Percentiles rank a stretch among this genome's conserved stretches.
Conservation (phyloP, 2,329 filamentous ascomycete genomes). For the Neopestalotiopsis sp. region DNA sequence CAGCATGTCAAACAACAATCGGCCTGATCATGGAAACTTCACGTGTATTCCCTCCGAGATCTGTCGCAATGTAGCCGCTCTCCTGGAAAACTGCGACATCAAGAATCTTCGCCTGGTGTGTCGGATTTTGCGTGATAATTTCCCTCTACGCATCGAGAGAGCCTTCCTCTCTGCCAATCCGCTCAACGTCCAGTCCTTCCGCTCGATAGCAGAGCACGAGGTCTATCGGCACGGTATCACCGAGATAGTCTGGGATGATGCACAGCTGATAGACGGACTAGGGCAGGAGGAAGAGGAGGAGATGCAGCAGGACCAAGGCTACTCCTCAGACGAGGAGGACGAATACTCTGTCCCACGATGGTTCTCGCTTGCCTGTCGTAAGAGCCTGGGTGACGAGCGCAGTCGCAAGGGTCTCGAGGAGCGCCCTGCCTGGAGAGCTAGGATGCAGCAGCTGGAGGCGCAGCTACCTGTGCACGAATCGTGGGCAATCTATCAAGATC, state of each 20-base stretch:
- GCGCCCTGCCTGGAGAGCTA: background rate
- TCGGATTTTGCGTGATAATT: constrained; percentile 21
- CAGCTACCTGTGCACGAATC: background rate
- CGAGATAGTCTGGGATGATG: constrained; percentile 47
- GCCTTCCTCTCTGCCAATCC: constrained; percentile 47
- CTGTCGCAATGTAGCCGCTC: background rate
- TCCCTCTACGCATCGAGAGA: constrained; percentile 34
- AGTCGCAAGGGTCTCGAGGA: constrained; percentile 2
- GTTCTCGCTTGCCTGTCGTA: constrained; percentile 2
- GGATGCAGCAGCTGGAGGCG: constrained; percentile 6
- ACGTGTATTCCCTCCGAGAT: background rate
- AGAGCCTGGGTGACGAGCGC: constrained; percentile 1
- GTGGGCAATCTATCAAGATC: constrained; percentile 8
- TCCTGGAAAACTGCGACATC: constrained; percentile 30
- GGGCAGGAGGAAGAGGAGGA: constrained; percentile 1
- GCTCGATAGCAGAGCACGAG: constrained; percentile 41
- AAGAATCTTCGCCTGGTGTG: constrained; percentile 34
- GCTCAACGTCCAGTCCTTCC: constrained; percentile 41
- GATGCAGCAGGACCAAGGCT: constrained; percentile 6
- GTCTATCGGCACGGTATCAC: constrained; percentile 34
- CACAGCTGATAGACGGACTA: constrained; percentile 12
- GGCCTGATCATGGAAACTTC: background rate
- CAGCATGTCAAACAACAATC: background rate
- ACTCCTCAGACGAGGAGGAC: background rate
- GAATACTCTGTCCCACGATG: constrained; percentile 2